A percentile compares a stretch with the other conserved stretches of the same genome.
Evolutionary conservation across 441 rosid species (phyloP).

Genomic region (Adansonia grandidieri): DNA sequence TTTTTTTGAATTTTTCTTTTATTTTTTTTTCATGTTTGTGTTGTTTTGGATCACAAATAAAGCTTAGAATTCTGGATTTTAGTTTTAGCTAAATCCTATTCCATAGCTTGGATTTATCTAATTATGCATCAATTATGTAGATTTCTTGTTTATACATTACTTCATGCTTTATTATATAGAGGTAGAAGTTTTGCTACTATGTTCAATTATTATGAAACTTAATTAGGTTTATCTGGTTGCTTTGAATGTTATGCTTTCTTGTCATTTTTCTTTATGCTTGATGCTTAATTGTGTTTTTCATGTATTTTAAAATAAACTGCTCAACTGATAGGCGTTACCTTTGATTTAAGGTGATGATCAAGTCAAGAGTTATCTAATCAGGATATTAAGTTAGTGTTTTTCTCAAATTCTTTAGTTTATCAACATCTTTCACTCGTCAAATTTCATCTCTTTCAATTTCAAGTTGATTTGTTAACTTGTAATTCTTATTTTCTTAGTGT

Average conservation of each 20-base stretch:
- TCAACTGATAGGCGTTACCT: background rate
- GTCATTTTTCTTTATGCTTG: background rate
- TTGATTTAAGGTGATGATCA: background rate
- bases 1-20: background rate
- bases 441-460: background rate
- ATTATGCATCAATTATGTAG: background rate
- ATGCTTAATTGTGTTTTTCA: background rate
- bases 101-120: constrained; percentile 14
- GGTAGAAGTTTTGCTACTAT: background rate
- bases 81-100: background rate
- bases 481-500: background rate
- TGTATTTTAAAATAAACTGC: background rate
- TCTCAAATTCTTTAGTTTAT: constrained; percentile 5
- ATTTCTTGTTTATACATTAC: background rate
- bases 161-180: background rate
- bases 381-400: background rate
- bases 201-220: constrained; percentile 2
- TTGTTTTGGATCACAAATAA: constrained; percentile 24
- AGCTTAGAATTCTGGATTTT: constrained; percentile 1
- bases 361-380: background rate
- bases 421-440: background rate
- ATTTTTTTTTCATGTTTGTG: background rate
- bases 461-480: constrained; percentile 1
- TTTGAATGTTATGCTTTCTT: background rate
- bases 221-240: background rate